These are phyloP conservation scores for Backusella mclennaniae DNA, from an alignment of 192 early-diverging fungal genomes.

Conservation along the genomic window DNA sequence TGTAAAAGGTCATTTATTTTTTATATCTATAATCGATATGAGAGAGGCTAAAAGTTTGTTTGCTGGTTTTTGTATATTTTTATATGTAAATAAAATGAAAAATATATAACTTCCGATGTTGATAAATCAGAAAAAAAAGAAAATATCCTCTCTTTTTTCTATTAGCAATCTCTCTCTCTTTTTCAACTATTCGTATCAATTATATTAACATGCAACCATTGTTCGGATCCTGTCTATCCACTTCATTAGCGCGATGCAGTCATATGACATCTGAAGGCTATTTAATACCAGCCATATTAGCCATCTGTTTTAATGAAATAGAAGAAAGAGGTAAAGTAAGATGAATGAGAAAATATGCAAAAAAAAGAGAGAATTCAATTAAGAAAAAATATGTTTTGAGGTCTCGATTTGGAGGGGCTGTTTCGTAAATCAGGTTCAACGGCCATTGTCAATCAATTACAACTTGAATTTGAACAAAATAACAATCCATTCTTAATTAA, in stretches of 20 bases:
- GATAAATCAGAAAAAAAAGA: background rate
- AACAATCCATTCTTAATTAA: background rate
- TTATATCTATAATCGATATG: background rate
- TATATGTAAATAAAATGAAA: background rate
- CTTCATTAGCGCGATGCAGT: background rate
- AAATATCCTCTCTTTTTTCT: background rate
- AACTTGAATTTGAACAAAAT: background rate
- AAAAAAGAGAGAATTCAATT: background rate
- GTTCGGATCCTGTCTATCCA: background rate
- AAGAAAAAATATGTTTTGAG: background rate
- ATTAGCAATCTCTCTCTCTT: background rate
- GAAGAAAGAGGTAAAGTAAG: background rate
- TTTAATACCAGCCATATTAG: background rate
- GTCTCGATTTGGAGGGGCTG: background rate
- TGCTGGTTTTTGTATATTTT: background rate
- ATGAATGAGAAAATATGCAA: background rate
- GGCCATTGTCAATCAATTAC: background rate
- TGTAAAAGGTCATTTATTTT: background rate
- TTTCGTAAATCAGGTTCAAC: conserved; percentile 16
- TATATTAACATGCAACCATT: background rate
- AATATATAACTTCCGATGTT: background rate
- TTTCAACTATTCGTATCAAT: conserved; percentile 7
- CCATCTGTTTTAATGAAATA: conserved; percentile 5
- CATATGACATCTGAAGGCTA: background rate
- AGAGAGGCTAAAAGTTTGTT: background rate